Evolutionary conservation across 257 asterid genomes (phyloP).

Genomic region (Linaria vulgaris): DNA sequence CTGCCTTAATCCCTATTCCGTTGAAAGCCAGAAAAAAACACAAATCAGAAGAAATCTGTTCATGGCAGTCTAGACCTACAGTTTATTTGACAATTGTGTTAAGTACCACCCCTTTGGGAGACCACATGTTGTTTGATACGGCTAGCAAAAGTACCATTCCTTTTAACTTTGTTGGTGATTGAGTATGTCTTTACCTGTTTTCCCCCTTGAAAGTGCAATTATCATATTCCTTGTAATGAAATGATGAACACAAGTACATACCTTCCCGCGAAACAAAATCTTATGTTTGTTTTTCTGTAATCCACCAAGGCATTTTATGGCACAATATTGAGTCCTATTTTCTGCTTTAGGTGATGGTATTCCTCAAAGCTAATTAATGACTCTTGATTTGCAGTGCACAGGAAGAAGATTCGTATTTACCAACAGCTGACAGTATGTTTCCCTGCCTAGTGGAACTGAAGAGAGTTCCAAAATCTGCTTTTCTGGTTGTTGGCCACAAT

Average conservation of each 20-base stretch:
- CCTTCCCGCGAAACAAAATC: neutral
- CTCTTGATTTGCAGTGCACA: slow-evolving; percentile 56
- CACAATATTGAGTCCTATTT: neutral
- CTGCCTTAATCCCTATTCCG: too few relatives aligned
- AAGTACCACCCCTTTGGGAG: too few relatives aligned
- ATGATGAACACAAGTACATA: neutral
- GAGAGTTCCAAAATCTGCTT: slow-evolving; percentile 61
- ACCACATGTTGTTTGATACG: too few relatives aligned
- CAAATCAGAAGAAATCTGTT: too few relatives aligned
- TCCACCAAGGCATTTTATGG: neutral
- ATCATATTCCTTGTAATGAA: too few relatives aligned
- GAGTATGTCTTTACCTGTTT: too few relatives aligned
- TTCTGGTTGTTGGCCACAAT: slow-evolving; percentile 78
- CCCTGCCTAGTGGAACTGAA: slow-evolving; percentile 65
- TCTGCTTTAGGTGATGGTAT: slow-evolving; percentile 2
- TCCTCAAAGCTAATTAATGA: slow-evolving; percentile 25
- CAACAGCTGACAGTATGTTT: slow-evolving; percentile 56
- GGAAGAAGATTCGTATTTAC: slow-evolving; percentile 56
- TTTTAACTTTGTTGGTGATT: too few relatives aligned
- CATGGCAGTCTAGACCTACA: too few relatives aligned
- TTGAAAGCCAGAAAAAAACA: too few relatives aligned
- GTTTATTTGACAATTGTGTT: too few relatives aligned
- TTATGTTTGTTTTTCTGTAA: neutral
- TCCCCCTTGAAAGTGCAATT: too few relatives aligned
- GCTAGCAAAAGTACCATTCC: too few relatives aligned